These are phyloP conservation scores for Cytospora paraplurivora DNA, from an alignment of 2,329 filamentous ascomycete genomes.

Conservation along the genomic window DNA sequence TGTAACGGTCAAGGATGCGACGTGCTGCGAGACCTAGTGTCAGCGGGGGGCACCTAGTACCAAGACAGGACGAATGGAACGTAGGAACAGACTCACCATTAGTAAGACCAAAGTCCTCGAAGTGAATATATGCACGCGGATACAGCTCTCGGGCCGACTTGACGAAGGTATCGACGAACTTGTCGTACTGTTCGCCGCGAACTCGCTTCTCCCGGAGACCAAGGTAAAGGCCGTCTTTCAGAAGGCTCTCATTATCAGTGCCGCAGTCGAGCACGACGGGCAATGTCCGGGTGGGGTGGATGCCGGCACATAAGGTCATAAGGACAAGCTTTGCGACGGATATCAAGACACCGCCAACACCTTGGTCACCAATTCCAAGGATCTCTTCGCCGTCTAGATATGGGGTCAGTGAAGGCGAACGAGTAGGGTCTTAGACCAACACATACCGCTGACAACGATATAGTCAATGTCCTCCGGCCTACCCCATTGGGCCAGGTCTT, in stretches of 20 bases:
- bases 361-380: conserved; percentile 86
- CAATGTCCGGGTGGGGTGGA: conserved; percentile 76
- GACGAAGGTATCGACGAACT: conserved; percentile 77
- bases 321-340: conserved; percentile 81
- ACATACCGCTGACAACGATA: conserved; percentile 78
- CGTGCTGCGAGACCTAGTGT: conserved; percentile 50
- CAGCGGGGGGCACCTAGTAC: background rate
- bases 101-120: conserved; percentile 80
- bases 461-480: conserved; percentile 77
- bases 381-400: conserved; percentile 65
- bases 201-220: conserved; percentile 69
- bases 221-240: conserved; percentile 78
- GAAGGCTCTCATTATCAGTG: conserved; percentile 75
- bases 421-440: background rate
- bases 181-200: conserved; percentile 72
- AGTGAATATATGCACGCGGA: conserved; percentile 82
- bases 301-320: conserved; percentile 82
- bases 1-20: conserved; percentile 75
- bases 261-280: conserved; percentile 85
- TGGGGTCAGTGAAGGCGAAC: background rate
- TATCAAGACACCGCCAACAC: conserved; percentile 81
- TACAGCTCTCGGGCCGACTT: conserved; percentile 67
- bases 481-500: conserved; percentile 69
- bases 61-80: background rate
- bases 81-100: conserved; percentile 55